Evolutionary conservation across 495 filamentous ascomycete species (phyloP).

Genomic region (Beverwykella pulmonaria): DNA sequence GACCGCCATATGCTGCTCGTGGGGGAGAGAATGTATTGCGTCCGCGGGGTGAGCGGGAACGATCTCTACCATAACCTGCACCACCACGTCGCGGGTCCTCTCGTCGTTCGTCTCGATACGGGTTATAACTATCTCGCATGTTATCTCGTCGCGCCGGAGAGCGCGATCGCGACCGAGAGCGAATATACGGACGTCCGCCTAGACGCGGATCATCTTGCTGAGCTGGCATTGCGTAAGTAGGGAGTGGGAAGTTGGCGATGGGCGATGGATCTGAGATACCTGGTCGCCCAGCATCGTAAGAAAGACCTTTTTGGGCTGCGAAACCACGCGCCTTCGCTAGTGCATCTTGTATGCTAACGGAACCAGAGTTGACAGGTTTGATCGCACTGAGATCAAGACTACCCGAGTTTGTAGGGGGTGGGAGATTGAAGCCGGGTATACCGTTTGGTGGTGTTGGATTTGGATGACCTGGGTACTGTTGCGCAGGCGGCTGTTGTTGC

Average conservation of each 20-base stretch:
- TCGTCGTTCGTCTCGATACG: constrained; percentile 76
- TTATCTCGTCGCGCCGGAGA: constrained; percentile 62
- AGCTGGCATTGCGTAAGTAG: constrained; percentile 4
- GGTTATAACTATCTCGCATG: constrained; percentile 72
- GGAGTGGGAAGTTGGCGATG: background rate
- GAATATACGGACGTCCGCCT: constrained; percentile 54
- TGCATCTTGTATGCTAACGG: constrained; percentile 71
- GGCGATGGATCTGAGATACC: constrained; percentile 7
- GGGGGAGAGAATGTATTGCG: constrained; percentile 43
- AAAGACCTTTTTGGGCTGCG: constrained; percentile 69
- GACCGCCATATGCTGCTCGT: constrained; percentile 48
- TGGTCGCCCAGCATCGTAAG: constrained; percentile 43
- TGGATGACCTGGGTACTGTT: constrained; percentile 40
- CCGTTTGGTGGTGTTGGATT: constrained; percentile 49
- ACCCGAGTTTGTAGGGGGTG: constrained; percentile 68
- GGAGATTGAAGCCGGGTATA: constrained; percentile 56
- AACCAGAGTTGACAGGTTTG: constrained; percentile 71
- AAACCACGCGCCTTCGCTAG: constrained; percentile 72
- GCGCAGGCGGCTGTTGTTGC: constrained; percentile 17
- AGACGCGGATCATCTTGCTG: constrained; percentile 49
- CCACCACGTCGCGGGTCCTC: constrained; percentile 56
- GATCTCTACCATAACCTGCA: constrained; percentile 40
- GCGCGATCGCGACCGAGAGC: constrained; percentile 69
- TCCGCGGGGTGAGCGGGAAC: constrained; percentile 41
- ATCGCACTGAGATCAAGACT: constrained; percentile 74